phyloP scores from a whole-genome alignment of 2,329 filamentous ascomycete species.

The Colletotrichum sp. region DNA sequence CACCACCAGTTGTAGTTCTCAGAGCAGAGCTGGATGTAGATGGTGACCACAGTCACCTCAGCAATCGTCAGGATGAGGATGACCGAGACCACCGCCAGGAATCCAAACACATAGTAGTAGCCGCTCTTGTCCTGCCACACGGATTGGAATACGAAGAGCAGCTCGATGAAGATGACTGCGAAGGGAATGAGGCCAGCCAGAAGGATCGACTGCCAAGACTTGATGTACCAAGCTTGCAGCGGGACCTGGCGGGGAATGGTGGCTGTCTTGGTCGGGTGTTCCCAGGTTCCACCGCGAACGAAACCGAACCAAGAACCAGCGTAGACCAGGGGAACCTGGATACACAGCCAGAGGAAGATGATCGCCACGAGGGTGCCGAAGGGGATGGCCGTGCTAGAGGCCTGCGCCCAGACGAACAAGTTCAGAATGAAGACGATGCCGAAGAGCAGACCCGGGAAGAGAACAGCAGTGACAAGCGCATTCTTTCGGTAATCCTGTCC shows the following conservation, averaged over 20 bases:
- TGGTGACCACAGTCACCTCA: slow-evolving; percentile 83
- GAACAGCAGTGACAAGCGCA: slow-evolving; percentile 74
- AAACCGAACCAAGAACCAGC: slow-evolving; percentile 81
- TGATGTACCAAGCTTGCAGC: slow-evolving; percentile 76
- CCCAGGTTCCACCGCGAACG: slow-evolving; percentile 70
- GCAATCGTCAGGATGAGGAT: slow-evolving; percentile 79
- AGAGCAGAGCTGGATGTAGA: slow-evolving; percentile 81
- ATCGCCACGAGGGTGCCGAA: slow-evolving; percentile 80
- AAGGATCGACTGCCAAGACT: slow-evolving; percentile 66
- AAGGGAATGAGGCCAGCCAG: slow-evolving; percentile 83
- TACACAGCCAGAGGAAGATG: slow-evolving; percentile 79
- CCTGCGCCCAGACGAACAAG: slow-evolving; percentile 89
- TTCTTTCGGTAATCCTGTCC: slow-evolving; percentile 79
- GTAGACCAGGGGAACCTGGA: slow-evolving; percentile 86
- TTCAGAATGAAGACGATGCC: slow-evolving; percentile 80
- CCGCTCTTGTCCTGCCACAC: slow-evolving; percentile 90
- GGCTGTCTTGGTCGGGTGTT: slow-evolving; percentile 82
- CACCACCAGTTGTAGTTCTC: slow-evolving; percentile 96
- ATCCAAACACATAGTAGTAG: slow-evolving; percentile 92
- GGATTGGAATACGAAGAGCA: slow-evolving; percentile 86
- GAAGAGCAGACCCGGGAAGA: slow-evolving; percentile 83
- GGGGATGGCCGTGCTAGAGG: slow-evolving; percentile 85
- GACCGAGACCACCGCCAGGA: slow-evolving; percentile 74
- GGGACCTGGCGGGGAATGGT: slow-evolving; percentile 77
- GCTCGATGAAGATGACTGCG: slow-evolving; percentile 86